Evolutionary conservation across 306 rosid species (phyloP).

Genomic region (Rosa lucieae): DNA sequence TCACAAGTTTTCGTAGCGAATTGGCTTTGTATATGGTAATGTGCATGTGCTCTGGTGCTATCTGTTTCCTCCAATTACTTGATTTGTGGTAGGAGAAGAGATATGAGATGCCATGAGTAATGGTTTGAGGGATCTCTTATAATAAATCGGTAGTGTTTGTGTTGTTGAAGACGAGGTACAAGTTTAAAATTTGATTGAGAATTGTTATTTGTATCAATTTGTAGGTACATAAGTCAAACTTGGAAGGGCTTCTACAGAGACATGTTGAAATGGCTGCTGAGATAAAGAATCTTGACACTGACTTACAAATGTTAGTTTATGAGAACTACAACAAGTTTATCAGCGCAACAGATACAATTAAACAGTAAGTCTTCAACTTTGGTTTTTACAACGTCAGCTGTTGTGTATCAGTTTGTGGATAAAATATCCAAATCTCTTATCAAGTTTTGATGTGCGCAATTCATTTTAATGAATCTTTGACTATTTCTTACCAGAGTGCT

Average conservation of each 20-base stretch:
- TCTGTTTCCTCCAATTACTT: neutral
- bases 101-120: neutral
- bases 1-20: neutral
- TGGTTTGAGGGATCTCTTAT: neutral
- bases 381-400: neutral
- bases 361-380: slow-evolving; percentile 43
- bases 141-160: neutral
- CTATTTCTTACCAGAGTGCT: neutral
- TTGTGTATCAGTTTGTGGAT: neutral
- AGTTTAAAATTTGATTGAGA: slow-evolving; percentile 1
- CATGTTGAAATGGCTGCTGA: slow-evolving; percentile 94
- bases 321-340: slow-evolving; percentile 93
- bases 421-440: neutral
- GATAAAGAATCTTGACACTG: slow-evolving; percentile 98
- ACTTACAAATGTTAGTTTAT: slow-evolving; percentile 87
- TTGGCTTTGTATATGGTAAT: neutral
- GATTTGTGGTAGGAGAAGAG: neutral
- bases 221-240: slow-evolving; percentile 63
- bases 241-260: slow-evolving; percentile 79
- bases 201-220: slow-evolving; percentile 13
- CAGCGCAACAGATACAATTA: slow-evolving; percentile 87
- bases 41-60: neutral
- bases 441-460: neutral
- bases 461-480: neutral
- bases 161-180: slow-evolving; percentile 3